Evolutionary conservation across 2,329 filamentous ascomycete species (phyloP).

Genomic region (Verticillium isaacii): DNA sequence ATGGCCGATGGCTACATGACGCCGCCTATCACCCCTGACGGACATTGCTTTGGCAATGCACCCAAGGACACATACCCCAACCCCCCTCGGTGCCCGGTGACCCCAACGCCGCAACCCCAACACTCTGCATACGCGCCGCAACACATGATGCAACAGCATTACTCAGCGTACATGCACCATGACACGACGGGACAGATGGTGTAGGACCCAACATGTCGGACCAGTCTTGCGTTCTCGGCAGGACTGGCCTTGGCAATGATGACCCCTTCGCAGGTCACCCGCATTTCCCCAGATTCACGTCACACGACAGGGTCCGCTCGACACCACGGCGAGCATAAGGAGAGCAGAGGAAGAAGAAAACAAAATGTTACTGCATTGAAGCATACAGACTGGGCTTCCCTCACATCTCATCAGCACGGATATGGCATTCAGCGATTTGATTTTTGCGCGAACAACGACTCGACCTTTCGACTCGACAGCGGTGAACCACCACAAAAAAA

Average conservation of each 20-base stretch:
- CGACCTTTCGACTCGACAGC: constrained; percentile 25
- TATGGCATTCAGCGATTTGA: constrained; percentile 42
- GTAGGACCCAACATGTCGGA: background rate
- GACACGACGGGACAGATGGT: constrained; percentile 28
- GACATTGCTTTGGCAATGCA: constrained; percentile 46
- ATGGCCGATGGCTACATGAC: constrained; percentile 75
- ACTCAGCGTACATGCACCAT: constrained; percentile 37
- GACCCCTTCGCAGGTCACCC: background rate
- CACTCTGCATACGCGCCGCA: constrained; percentile 28
- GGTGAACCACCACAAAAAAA: constrained; percentile 35
- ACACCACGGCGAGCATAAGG: background rate
- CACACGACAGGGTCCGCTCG: background rate
- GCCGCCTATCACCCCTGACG: constrained; percentile 79
- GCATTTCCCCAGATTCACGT: background rate
- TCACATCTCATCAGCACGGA: constrained; percentile 26
- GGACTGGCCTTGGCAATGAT: background rate
- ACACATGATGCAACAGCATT: constrained; percentile 34
- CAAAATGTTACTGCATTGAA: constrained; percentile 13
- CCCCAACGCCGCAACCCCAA: constrained; percentile 51
- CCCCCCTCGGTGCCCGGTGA: constrained; percentile 56
- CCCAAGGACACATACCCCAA: constrained; percentile 42
- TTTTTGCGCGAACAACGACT: constrained; percentile 21
- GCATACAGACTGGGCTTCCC: constrained; percentile 28
- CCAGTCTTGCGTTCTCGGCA: background rate
- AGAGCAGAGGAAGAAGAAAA: constrained; percentile 11